A percentile compares a stretch with the other conserved stretches of the same genome.
Conservation (phyloP, 768 basidiomycete genomes). For the Cubamyces lactineus region DNA sequence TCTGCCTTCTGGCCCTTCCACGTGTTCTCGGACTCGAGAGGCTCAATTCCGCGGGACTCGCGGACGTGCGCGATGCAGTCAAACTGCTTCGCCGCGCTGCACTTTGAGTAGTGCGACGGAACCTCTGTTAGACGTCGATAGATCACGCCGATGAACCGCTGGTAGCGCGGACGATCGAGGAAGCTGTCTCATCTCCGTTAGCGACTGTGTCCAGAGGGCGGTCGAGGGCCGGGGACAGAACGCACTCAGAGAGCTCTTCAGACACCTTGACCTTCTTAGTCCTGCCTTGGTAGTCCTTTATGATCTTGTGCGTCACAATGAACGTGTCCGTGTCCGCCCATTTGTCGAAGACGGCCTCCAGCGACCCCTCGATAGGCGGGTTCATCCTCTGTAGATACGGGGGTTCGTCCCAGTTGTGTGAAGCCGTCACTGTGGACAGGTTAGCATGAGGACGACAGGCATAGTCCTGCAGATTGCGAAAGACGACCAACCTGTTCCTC, state of each 20-base stretch:
- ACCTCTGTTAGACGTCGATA: constrained; percentile 33
- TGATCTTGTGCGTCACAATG: constrained; percentile 28
- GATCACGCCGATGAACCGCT: constrained; percentile 37
- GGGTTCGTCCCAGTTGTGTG: constrained; percentile 34
- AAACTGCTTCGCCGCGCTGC: constrained; percentile 33
- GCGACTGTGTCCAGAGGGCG: not conserved
- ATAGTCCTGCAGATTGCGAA: too few species aligned
- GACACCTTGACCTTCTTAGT: constrained; percentile 26
- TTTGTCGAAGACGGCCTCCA: constrained; percentile 32
- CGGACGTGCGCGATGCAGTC: constrained; percentile 31
- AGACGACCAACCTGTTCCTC: constrained; percentile 28
- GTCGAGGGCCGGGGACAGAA: not conserved
- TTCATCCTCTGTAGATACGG: constrained; percentile 31
- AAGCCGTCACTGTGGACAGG: constrained; percentile 28
- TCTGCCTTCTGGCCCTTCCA: constrained; percentile 23
- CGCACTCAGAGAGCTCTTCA: constrained; percentile 29
- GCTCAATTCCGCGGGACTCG: constrained; percentile 28
- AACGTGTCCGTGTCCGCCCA: constrained; percentile 23
- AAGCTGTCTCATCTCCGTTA: constrained; percentile 20
- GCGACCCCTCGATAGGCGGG: constrained; percentile 27
- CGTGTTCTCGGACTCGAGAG: constrained; percentile 29
- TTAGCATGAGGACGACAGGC: not conserved
- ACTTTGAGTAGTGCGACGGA: constrained; percentile 34
- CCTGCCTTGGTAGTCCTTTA: constrained; percentile 16
- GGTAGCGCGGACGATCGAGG: constrained; percentile 29